phyloP scores from a whole-genome alignment of 192 early-diverging fungal species.

The Podila horticola region DNA sequence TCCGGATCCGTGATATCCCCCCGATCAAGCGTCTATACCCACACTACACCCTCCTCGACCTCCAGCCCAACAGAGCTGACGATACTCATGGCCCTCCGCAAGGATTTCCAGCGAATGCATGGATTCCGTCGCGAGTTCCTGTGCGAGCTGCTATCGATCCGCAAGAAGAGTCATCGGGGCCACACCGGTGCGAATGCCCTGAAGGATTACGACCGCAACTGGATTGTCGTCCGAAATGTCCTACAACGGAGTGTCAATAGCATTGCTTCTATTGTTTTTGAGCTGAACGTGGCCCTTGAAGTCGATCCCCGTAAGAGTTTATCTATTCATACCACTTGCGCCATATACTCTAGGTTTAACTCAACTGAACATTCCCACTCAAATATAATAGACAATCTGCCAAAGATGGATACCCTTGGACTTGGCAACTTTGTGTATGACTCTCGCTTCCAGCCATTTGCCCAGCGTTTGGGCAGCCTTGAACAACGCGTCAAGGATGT shows the following conservation, averaged over 20 bases:
- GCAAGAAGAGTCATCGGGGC: constrained; percentile 64
- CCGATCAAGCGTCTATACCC: constrained; percentile 38
- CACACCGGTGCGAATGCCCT: constrained; percentile 37
- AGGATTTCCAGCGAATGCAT: constrained; percentile 61
- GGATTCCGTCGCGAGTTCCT: constrained; percentile 62
- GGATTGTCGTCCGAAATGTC: constrained; percentile 48
- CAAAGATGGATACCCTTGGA: constrained; percentile 34
- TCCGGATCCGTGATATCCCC: constrained; percentile 27
- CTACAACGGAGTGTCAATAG: constrained; percentile 39
- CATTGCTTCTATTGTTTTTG: constrained; percentile 45
- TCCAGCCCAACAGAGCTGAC: constrained; percentile 19
- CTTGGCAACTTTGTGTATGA: constrained; percentile 31
- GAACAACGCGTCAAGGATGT: constrained; percentile 64
- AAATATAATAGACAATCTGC: constrained; percentile 47
- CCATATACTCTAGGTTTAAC: neutral
- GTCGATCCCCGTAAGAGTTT: constrained; percentile 56
- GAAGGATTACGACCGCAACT: constrained; percentile 57
- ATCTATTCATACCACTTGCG: neutral
- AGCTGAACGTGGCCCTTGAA: constrained; percentile 50
- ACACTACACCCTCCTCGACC: neutral
- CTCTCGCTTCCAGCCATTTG: constrained; percentile 52
- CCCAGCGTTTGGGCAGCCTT: constrained; percentile 53
- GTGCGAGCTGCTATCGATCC: constrained; percentile 58
- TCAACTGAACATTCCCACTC: constrained; percentile 5
- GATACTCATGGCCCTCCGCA: constrained; percentile 55